These are phyloP conservation scores for Fusarium sp. DNA, from an alignment of 2,329 filamentous ascomycete species.

Conservation along the genomic window DNA sequence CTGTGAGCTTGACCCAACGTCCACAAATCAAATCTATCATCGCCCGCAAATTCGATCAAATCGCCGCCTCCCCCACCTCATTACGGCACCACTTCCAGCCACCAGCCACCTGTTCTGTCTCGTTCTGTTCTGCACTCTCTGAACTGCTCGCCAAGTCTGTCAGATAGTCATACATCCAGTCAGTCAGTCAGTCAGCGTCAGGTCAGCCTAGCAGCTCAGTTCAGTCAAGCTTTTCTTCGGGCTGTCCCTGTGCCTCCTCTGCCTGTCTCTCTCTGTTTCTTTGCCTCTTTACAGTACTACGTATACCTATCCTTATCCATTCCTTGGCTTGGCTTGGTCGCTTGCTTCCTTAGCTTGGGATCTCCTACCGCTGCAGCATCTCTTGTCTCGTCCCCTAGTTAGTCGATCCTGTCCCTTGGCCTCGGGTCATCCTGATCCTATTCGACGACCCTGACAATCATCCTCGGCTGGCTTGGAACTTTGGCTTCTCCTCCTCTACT, in stretches of 20 bases:
- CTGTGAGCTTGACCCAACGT: slow-evolving; percentile 22
- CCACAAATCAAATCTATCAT: slow-evolving; percentile 34
- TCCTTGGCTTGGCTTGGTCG: slow-evolving; percentile 8
- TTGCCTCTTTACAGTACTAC: neutral
- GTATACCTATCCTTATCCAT: neutral
- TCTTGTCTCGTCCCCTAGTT: slow-evolving; percentile 13
- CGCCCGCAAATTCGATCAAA: slow-evolving; percentile 37
- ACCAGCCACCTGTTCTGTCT: slow-evolving; percentile 38
- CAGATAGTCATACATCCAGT: neutral
- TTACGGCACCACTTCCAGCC: slow-evolving; percentile 44
- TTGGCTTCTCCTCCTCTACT: slow-evolving; percentile 7
- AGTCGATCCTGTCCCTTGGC: slow-evolving; percentile 29
- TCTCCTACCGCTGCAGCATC: slow-evolving; percentile 12
- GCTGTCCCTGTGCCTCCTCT: neutral
- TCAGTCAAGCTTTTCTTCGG: slow-evolving; percentile 18
- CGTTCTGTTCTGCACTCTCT: slow-evolving; percentile 6
- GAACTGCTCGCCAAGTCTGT: neutral
- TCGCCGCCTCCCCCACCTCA: slow-evolving; percentile 42
- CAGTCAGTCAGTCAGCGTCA: neutral
- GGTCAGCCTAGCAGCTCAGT: neutral
- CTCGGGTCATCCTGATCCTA: slow-evolving; percentile 20
- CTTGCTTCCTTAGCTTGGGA: slow-evolving; percentile 3
- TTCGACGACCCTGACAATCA: slow-evolving; percentile 21
- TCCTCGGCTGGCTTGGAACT: slow-evolving; percentile 27
- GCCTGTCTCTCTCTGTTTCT: neutral